A percentile compares a stretch with the other conserved stretches of the same genome.
Evolutionary conservation across 257 asterid species (phyloP).

Genomic region (Penstemon barbatus): DNA sequence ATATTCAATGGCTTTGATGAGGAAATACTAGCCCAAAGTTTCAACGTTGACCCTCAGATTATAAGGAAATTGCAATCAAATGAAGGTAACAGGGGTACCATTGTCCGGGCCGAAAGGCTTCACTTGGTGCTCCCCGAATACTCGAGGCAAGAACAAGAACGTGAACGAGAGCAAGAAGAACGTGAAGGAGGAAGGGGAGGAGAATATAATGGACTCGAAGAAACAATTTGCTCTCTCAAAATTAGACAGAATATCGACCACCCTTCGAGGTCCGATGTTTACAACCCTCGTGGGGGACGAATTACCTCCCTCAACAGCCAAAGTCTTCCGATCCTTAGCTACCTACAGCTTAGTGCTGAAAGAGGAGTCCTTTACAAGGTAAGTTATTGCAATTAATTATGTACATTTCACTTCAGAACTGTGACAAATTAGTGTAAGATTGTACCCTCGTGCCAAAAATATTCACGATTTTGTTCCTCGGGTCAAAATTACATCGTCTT

Average conservation of each 20-base stretch:
- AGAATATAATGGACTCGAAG: constrained; percentile 51
- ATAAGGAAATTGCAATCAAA: constrained; percentile 34
- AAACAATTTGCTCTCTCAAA: constrained; percentile 49
- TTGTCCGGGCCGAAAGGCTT: constrained; percentile 42
- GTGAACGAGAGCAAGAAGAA: neutral
- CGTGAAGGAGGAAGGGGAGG: constrained; percentile 5
- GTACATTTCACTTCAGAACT: too few relatives aligned
- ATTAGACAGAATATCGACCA: constrained; percentile 46
- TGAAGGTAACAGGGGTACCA: constrained; percentile 51
- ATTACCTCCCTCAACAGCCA: constrained; percentile 51
- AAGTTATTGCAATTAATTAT: neutral
- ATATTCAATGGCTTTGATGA: constrained; percentile 45
- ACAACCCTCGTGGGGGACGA: constrained; percentile 64
- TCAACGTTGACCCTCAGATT: constrained; percentile 29
- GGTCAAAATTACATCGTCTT: too few relatives aligned
- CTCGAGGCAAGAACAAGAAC: constrained; percentile 10
- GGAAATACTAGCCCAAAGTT: constrained; percentile 39
- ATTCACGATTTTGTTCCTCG: too few relatives aligned
- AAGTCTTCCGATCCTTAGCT: constrained; percentile 47
- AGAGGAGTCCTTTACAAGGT: constrained; percentile 57
- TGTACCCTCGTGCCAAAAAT: too few relatives aligned
- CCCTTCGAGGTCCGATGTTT: constrained; percentile 42
- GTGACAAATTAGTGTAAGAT: too few relatives aligned
- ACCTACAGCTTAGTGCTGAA: constrained; percentile 53
- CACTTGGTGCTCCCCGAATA: constrained; percentile 34